A percentile compares a stretch with the other conserved stretches of the same genome.
These are phyloP conservation scores for Tuber magnatum DNA, from an alignment of 495 filamentous ascomycete genomes.

Conservation along the genomic window DNA sequence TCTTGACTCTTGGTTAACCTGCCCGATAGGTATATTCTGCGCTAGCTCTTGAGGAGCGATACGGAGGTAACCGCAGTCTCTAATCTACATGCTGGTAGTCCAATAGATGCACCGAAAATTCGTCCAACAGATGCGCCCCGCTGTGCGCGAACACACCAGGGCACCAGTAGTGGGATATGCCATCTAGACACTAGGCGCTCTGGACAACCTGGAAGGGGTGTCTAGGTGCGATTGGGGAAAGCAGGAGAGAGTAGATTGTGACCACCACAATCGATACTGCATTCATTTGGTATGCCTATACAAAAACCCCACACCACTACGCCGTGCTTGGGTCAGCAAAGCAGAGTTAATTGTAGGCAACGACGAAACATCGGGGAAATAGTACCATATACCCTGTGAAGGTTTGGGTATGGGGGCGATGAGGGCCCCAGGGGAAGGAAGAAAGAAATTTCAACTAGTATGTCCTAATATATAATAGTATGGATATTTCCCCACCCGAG, in stretches of 20 bases:
- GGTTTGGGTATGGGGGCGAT: not conserved
- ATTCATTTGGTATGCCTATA: not conserved
- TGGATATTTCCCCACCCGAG: not conserved
- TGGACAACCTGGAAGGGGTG: not conserved
- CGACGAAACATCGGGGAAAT: not conserved
- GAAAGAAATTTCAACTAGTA: not conserved
- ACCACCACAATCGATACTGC: not conserved
- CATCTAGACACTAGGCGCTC: not conserved
- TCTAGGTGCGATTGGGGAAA: not conserved
- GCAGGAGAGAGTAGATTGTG: not conserved
- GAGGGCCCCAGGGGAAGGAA: not conserved
- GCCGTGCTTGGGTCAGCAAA: not conserved
- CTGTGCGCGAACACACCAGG: not conserved
- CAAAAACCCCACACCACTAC: not conserved
- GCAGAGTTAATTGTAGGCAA: not conserved
- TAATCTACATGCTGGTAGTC: too few relatives aligned
- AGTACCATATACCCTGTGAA: not conserved
- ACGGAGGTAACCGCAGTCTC: too few relatives aligned
- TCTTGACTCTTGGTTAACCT: too few relatives aligned
- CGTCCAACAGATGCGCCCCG: not conserved
- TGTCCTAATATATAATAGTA: not conserved
- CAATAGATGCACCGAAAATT: too few relatives aligned
- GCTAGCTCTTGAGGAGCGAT: too few relatives aligned
- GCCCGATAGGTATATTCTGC: too few relatives aligned
- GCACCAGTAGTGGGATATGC: not conserved